These are phyloP conservation scores for Sarcodon sp. DNA, from an alignment of 768 basidiomycete genomes.

Conservation along the genomic window DNA sequence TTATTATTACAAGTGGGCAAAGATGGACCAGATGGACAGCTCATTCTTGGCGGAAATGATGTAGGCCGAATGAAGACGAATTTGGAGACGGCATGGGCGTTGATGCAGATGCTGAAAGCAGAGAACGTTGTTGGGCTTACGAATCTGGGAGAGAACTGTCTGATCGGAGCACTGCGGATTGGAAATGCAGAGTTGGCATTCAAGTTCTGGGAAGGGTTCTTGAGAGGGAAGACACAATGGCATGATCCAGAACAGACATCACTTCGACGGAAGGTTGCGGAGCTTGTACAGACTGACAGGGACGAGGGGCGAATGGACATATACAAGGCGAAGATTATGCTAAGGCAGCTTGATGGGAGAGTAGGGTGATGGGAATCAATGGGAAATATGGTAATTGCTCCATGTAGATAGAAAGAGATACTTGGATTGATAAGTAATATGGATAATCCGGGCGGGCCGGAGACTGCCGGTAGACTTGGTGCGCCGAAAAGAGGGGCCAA, in stretches of 20 bases:
- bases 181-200: constrained; percentile 40
- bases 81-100: constrained; percentile 26
- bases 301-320: not conserved
- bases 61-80: constrained; percentile 13
- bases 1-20: constrained; percentile 1
- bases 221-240: constrained; percentile 11
- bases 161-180: constrained; percentile 33
- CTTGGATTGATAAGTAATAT: too few species aligned
- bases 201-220: constrained; percentile 42
- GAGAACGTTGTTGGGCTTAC: constrained; percentile 24
- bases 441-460: too few species aligned
- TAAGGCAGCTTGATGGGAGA: not conserved
- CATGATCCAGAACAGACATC: not conserved
- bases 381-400: not conserved
- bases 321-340: not conserved
- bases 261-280: not conserved
- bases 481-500: too few species aligned
- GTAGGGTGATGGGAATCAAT: not conserved
- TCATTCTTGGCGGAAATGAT: too few species aligned
- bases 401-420: not conserved
- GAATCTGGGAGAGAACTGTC: constrained; percentile 37
- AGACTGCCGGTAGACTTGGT: too few species aligned
- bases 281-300: not conserved
- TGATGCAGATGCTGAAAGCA: constrained; percentile 25
- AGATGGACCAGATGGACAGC: constrained; percentile 2